Base-by-base conservation (phyloP, 2,329 filamentous ascomycete genomes). In the Aspergillus ustus region DNA sequence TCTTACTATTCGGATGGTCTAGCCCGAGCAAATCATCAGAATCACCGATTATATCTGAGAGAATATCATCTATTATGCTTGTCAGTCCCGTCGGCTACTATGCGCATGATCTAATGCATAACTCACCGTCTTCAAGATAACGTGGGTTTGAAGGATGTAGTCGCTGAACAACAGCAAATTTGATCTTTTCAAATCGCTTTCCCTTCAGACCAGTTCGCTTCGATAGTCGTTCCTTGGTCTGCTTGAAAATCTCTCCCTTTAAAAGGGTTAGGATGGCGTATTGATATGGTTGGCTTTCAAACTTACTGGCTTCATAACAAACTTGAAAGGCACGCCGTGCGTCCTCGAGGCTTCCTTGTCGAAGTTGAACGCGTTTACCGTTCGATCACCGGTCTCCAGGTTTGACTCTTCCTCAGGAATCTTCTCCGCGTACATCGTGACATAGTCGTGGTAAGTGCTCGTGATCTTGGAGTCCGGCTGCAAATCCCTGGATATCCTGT, bases 101-200 rank as follows among this genome's bases (percentile, higher is more conserved):
- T 8, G 19, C 7, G 9, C 62, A 63, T 52, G 17, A 22, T 49
- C 40, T 45, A 20, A 29, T 13, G 13, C 46, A 31, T 13, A 22
- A 76, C 89, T 83, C 81, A 97, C 94, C 93, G 80, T 98, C 95
- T 68, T 90, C 88, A 51, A 99, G 82, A 79, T 96, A 96, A 62
- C 87, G 85, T 28, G 93, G 90, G 72, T 90, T 92, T 44, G 90
- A 88, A 77, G 91, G 96, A 55, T 87, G 84, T 69, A 79, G 69
- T 74, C 91, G 84, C 75, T 88, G 83, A 55, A 97, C 85, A 34
- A 96, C 79, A 7, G 93, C 91, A 81, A 99, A 97, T 78, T 96
- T 97, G 78, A 99, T 95, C 83, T 98, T 98, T 78, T 99, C 94
- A 69, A 99, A 93, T 67, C 92, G 92, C 83, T 99, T 99, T 77